Percentiles rank a stretch among this genome's conserved stretches.
phyloP scores from a whole-genome alignment of 2,329 filamentous ascomycete genomes.

The Simplicillium sp. region DNA sequence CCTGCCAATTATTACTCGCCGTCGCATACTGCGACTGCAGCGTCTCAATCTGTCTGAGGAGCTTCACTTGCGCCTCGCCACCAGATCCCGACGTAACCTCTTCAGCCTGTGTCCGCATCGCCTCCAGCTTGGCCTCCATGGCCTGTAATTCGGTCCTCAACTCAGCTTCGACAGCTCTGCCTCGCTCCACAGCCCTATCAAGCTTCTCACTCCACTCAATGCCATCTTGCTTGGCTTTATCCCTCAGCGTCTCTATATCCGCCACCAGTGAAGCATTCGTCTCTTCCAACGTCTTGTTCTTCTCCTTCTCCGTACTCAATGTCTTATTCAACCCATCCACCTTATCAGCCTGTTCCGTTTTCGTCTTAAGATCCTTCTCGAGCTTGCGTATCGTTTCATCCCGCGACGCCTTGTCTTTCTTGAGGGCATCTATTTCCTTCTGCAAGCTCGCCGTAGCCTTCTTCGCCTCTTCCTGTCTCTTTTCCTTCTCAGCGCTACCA shows the following conservation, averaged over 20 bases:
- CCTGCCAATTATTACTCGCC: conserved; percentile 95
- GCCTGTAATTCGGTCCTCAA: conserved; percentile 67
- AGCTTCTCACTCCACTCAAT: conserved; percentile 64
- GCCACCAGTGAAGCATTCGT: conserved; percentile 56
- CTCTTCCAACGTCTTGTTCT: conserved; percentile 45
- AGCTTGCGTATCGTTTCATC: conserved; percentile 59
- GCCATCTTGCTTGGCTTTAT: conserved; percentile 61
- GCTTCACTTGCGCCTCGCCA: conserved; percentile 78
- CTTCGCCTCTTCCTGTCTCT: conserved; percentile 33
- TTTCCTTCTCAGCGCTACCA: conserved; percentile 46
- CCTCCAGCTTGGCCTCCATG: conserved; percentile 83
- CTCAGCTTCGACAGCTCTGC: conserved; percentile 62
- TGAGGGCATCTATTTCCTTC: conserved; percentile 24
- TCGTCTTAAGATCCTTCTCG: conserved; percentile 58
- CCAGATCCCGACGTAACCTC: conserved; percentile 77
- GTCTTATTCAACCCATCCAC: conserved; percentile 58
- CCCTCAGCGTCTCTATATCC: conserved; percentile 67
- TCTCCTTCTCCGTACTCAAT: conserved; percentile 55
- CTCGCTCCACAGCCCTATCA: conserved; percentile 61
- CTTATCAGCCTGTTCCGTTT: conserved; percentile 55
- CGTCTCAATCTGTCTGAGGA: conserved; percentile 89
- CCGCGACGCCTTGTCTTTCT: conserved; percentile 48
- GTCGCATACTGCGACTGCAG: conserved; percentile 91
- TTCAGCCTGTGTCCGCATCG: conserved; percentile 75
- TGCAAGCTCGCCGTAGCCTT: conserved; percentile 44